Percentiles rank a stretch among this genome's conserved stretches.
phyloP scores from a whole-genome alignment of 331 rosid species.

The Arachis monticola region DNA sequence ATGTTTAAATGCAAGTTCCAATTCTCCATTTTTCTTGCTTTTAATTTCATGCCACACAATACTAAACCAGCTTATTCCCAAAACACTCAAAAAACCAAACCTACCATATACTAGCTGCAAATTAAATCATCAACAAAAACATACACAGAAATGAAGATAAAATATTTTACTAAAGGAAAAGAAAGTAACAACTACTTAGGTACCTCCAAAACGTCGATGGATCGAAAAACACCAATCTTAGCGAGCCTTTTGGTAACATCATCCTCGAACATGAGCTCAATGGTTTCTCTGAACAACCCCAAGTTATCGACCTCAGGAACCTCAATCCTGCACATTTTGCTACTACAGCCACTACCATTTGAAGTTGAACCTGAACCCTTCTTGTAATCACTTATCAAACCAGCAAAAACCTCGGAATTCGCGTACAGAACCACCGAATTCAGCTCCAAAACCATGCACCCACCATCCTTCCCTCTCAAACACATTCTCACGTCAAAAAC shows the following conservation, averaged over 20 bases:
- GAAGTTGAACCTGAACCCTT: constrained; percentile 40
- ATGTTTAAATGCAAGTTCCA: background rate
- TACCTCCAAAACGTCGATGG: constrained; percentile 88
- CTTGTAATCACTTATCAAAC: constrained; percentile 57
- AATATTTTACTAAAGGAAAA: background rate
- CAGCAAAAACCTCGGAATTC: constrained; percentile 78
- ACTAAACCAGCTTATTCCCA: constrained; percentile 2
- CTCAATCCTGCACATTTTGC: constrained; percentile 77
- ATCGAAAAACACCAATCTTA: constrained; percentile 72
- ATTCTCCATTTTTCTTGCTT: constrained; percentile 4
- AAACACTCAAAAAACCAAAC: background rate
- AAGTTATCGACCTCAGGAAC: constrained; percentile 85
- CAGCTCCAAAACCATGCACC: constrained; percentile 76
- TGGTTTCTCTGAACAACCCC: constrained; percentile 67
- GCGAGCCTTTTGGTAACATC: constrained; percentile 59
- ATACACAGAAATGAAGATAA: background rate
- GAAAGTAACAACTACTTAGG: constrained; percentile 29
- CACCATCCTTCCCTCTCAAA: constrained; percentile 82
- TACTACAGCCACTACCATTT: constrained; percentile 28
- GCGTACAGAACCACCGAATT: constrained; percentile 68
- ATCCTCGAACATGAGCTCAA: constrained; percentile 90
- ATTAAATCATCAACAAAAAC: background rate
- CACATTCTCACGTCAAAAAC: constrained; percentile 77
- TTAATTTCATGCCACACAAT: constrained; percentile 3
- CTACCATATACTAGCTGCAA: background rate